A percentile compares a stretch with the other conserved stretches of the same genome.
Evolutionary conservation across 1,139 yeast genomes (phyloP).

Genomic region (Blastobotrys aristatus): DNA sequence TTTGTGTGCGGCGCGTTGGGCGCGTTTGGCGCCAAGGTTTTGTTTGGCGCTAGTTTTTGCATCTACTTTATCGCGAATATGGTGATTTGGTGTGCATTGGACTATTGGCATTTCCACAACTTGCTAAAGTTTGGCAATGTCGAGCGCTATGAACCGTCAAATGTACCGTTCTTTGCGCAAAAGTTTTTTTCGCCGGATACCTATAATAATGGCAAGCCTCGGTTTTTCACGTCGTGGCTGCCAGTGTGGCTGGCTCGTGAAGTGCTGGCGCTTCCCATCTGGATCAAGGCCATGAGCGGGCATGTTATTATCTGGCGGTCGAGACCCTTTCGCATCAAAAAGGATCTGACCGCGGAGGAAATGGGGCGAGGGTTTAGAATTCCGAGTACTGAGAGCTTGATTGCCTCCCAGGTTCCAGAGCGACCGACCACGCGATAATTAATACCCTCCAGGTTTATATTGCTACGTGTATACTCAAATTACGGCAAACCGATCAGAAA

Average conservation of each 20-base stretch:
- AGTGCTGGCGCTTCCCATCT: conserved; percentile 70
- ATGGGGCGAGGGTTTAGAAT: conserved; percentile 25
- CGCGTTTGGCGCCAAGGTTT: conserved; percentile 50
- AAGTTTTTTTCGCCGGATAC: conserved; percentile 26
- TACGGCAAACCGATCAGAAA: too few relatives aligned
- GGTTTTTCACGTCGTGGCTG: conserved; percentile 36
- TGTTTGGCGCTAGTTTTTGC: conserved; percentile 30
- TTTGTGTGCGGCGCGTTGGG: conserved; percentile 62
- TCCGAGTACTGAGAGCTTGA: not conserved
- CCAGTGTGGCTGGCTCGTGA: conserved; percentile 67
- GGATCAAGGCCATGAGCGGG: conserved; percentile 78
- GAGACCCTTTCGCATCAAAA: conserved; percentile 58
- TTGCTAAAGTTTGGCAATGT: conserved; percentile 37
- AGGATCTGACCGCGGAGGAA: conserved; percentile 75
- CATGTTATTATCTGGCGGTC: conserved; percentile 81
- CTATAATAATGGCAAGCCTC: conserved; percentile 8
- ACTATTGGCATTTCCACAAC: conserved; percentile 53
- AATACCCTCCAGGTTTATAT: not conserved
- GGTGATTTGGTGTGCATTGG: conserved; percentile 57
- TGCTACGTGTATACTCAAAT: too few relatives aligned
- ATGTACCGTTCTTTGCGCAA: conserved; percentile 30
- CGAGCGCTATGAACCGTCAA: conserved; percentile 23
- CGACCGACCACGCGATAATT: not conserved
- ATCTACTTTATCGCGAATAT: conserved; percentile 50
- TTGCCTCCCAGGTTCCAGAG: not conserved